Conservation (phyloP, 2,329 filamentous ascomycete species). For the Fusarium xyrophilum region DNA sequence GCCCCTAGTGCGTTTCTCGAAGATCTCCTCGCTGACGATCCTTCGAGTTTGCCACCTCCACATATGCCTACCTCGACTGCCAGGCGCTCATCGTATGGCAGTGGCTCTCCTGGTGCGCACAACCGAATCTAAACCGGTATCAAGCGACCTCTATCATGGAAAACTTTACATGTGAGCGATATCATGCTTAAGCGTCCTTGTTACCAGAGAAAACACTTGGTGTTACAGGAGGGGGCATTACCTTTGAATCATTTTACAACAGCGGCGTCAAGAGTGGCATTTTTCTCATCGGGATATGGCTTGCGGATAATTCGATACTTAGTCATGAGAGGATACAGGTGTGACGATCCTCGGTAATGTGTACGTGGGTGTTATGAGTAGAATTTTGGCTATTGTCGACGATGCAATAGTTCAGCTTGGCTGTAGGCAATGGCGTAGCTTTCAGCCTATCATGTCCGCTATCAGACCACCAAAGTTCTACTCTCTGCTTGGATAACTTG, state of each 20-base stretch:
- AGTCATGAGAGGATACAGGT: constrained; percentile 19
- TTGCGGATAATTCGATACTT: constrained; percentile 30
- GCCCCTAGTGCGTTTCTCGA: constrained; percentile 91
- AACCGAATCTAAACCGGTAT: constrained; percentile 39
- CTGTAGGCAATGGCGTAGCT: not conserved
- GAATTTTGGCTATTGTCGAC: constrained; percentile 8
- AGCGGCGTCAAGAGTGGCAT: constrained; percentile 37
- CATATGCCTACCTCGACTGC: constrained; percentile 45
- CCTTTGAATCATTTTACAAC: constrained; percentile 29
- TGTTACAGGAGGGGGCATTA: constrained; percentile 12
- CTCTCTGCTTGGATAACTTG: not conserved
- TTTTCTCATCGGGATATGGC: constrained; percentile 25
- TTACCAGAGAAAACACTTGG: constrained; percentile 23
- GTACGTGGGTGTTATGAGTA: constrained; percentile 19
- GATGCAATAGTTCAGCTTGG: constrained; percentile 12
- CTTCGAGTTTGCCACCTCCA: constrained; percentile 56
- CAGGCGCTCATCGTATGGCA: constrained; percentile 36
- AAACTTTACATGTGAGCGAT: constrained; percentile 20
- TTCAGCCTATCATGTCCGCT: not conserved
- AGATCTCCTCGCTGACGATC: constrained; percentile 82
- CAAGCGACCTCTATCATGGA: constrained; percentile 6
- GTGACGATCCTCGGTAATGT: constrained; percentile 28
- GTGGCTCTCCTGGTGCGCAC: constrained; percentile 29
- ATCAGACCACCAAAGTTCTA: constrained; percentile 4
- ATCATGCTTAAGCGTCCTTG: constrained; percentile 10